Base-by-base conservation (phyloP, 2,329 filamentous ascomycete genomes). In the Pyrenophora tritici-repentis region DNA sequence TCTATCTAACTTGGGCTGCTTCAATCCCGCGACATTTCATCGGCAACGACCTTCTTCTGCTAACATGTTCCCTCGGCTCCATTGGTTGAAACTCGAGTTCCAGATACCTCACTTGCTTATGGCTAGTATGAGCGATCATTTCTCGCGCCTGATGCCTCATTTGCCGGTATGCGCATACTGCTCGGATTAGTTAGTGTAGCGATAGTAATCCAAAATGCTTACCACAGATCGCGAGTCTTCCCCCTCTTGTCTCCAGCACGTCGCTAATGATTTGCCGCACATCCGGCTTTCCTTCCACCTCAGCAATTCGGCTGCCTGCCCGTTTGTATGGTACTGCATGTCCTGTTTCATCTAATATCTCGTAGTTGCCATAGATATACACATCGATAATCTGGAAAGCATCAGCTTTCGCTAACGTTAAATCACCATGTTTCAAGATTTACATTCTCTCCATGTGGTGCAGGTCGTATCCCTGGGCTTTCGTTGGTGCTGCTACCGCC, bases 151-250 rank as follows among this genome's bases (percentile, higher is more conserved):
- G 3, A 18, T 52, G 4, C 20, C 47, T 55, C 6, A 61, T 61
- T 26, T 52, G 2, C 16, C 5, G 2, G 16, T 50, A 6, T 29
- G 41, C 48, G 42, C 38, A 61, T 36, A 58, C 58, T 59, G 9
- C 6, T 20, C 4, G 2, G 41, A 34, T 53, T 43, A 41, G 17
- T 52, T 40, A 42, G 17, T 51, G n/a, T 12, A 45, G 40, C 8
- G 7, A 18, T 32, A 45, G 29, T 50, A 40, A 41, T 34, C 34
- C 7, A 55, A 1, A 38, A 46, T 49, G 32, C 55, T 42, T 59
- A 59, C 58, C 20, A 35, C n/a, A 58, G n/a, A 61, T 59, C 2
- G 31, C 41, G 26, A 61, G 32, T 42, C 42, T 55, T 51, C 54
- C 46, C 7, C 13, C 37, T 17, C 49, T 12, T 6, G 35, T 55